Conservation (phyloP, 768 basidiomycete genomes). For the Amanita rubescens region DNA sequence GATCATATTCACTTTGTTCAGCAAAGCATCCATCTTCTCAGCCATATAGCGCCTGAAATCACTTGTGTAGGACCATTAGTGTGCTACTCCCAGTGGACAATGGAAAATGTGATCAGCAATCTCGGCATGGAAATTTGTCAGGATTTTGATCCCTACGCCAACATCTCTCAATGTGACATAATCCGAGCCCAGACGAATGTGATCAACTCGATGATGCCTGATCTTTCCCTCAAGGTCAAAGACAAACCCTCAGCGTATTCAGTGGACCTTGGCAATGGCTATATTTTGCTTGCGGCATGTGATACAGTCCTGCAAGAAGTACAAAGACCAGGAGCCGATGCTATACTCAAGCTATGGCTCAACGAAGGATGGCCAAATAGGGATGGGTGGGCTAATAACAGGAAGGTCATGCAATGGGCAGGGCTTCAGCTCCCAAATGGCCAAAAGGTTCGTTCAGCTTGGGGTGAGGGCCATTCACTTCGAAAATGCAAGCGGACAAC, state of each 20-base stretch:
- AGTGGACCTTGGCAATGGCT: constrained; percentile 6
- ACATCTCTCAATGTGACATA: constrained; percentile 8
- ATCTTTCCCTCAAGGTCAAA: not conserved
- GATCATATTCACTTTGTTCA: constrained; percentile 26
- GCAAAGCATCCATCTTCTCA: constrained; percentile 22
- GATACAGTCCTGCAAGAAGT: not conserved
- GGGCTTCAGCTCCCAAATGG: constrained; percentile 23
- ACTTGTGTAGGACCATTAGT: constrained; percentile 16
- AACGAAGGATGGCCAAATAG: constrained; percentile 9
- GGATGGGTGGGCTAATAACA: constrained; percentile 8
- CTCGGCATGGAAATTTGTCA: constrained; percentile 6
- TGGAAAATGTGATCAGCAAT: constrained; percentile 7
- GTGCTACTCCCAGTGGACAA: constrained; percentile 17
- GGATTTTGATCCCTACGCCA: constrained; percentile 11
- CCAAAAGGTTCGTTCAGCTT: constrained; percentile 19
- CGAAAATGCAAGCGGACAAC: constrained; percentile 8
- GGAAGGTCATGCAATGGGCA: constrained; percentile 15
- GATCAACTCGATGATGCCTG: constrained; percentile 17
- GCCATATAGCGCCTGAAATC: constrained; percentile 21
- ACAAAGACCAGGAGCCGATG: not conserved
- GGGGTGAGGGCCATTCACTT: constrained; percentile 16
- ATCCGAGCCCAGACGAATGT: constrained; percentile 18
- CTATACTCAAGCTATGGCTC: not conserved
- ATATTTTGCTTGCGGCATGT: not conserved
- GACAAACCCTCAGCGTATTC: not conserved